Evolutionary conservation across 177 flowering plant species (phyloP).

Genomic region (Vitis hybrid): DNA sequence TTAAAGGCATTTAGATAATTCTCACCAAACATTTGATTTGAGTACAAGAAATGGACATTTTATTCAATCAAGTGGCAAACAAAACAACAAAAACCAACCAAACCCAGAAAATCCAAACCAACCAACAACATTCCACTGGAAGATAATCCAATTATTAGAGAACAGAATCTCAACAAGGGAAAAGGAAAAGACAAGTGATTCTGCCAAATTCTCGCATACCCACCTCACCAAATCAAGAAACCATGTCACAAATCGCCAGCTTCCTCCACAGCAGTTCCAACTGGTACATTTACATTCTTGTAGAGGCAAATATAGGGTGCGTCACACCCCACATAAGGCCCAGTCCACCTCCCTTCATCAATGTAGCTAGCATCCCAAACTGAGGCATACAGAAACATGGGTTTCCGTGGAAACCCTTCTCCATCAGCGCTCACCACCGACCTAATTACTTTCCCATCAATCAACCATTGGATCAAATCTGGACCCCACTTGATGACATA

Average conservation of each 20-base stretch:
- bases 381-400: conserved; percentile 58
- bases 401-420: conserved; percentile 44
- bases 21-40: too few species aligned
- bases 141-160: background rate
- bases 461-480: conserved; percentile 43
- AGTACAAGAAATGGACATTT: too few species aligned
- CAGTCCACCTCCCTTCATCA: conserved; percentile 56
- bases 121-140: background rate
- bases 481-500: conserved; percentile 47
- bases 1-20: too few species aligned
- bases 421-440: conserved; percentile 36
- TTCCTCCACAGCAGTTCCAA: conserved; percentile 17
- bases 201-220: background rate
- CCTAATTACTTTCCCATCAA: conserved; percentile 53
- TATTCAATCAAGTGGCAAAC: too few species aligned
- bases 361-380: conserved; percentile 67
- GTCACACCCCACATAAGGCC: conserved; percentile 46
- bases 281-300: conserved; percentile 42
- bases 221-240: conserved; percentile 14
- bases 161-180: background rate
- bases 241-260: background rate
- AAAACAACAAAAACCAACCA: background rate
- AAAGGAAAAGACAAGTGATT: background rate
- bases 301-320: conserved; percentile 50
- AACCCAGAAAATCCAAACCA: background rate